Conservation (phyloP, 2,329 filamentous ascomycete species). For the Monosporascus sp. region DNA sequence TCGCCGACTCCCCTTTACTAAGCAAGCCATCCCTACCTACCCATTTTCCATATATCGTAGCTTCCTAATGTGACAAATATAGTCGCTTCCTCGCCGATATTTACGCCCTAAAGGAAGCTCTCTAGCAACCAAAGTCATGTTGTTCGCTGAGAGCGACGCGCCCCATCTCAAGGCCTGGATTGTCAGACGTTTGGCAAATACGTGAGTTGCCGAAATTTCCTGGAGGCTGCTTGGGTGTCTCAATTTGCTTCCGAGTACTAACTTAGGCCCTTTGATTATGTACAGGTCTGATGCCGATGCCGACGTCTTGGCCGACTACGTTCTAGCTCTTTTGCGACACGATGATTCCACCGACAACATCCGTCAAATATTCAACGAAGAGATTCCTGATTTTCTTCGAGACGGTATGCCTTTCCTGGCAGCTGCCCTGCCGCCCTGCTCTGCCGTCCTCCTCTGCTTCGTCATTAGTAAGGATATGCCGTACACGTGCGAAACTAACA, state of each 20-base stretch:
- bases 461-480: neutral
- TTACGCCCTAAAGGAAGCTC: neutral
- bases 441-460: neutral
- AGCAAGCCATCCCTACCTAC: neutral
- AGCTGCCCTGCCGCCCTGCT: too few species aligned
- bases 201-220: constrained; percentile 43
- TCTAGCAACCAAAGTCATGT: constrained; percentile 38
- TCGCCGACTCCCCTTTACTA: neutral
- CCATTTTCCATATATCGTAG: too few species aligned
- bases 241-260: neutral
- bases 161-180: constrained; percentile 70
- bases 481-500: constrained; percentile 4
- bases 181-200: constrained; percentile 69
- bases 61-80: neutral
- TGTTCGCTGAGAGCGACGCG: constrained; percentile 59
- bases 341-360: constrained; percentile 62
- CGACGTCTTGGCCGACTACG: constrained; percentile 78
- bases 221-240: constrained; percentile 9
- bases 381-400: constrained; percentile 62
- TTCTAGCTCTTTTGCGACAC: constrained; percentile 69
- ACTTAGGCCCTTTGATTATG: constrained; percentile 6
- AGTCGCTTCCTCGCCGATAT: neutral
- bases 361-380: constrained; percentile 61
- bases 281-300: constrained; percentile 70
- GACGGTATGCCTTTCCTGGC: neutral